Evolutionary conservation across 768 basidiomycete genomes (phyloP).

Genomic region (Panaeolus papilionaceus): DNA sequence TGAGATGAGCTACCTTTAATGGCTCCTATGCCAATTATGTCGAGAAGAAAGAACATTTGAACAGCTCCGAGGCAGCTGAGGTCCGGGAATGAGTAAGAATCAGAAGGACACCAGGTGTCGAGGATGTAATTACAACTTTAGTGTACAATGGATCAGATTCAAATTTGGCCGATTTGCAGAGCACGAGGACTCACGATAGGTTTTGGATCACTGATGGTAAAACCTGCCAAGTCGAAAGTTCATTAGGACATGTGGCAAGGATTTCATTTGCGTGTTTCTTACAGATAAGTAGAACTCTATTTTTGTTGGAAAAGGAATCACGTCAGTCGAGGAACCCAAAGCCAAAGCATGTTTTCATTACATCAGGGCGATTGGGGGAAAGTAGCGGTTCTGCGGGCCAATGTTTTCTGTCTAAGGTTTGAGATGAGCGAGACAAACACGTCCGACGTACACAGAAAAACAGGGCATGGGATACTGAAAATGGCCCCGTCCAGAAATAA

Average conservation of each 20-base stretch:
- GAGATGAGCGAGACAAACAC: neutral
- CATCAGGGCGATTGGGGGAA: constrained; percentile 23
- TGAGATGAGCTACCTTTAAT: constrained; percentile 21
- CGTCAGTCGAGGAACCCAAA: neutral
- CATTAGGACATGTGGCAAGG: neutral
- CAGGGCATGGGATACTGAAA: constrained; percentile 41
- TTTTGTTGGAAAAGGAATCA: neutral
- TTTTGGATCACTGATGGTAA: neutral
- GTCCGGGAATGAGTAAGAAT: neutral
- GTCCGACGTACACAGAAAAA: constrained; percentile 41
- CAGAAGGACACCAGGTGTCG: neutral
- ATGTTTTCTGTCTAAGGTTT: no score
- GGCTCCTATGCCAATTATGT: constrained; percentile 18
- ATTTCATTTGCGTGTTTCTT: neutral
- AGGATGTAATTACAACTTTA: neutral
- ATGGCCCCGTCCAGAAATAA: constrained; percentile 47
- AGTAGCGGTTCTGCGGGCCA: constrained; percentile 26
- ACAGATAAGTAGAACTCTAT: neutral
- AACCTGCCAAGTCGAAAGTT: neutral
- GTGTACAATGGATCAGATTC: neutral
- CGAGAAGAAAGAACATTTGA: constrained; percentile 15
- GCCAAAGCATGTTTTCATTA: constrained; percentile 2
- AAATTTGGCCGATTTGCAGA: neutral
- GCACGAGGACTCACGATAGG: neutral
- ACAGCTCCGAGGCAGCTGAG: constrained; percentile 22